phyloP scores from a whole-genome alignment of 371 early-diverging fungal genomes.

The Mucor irregularis region DNA sequence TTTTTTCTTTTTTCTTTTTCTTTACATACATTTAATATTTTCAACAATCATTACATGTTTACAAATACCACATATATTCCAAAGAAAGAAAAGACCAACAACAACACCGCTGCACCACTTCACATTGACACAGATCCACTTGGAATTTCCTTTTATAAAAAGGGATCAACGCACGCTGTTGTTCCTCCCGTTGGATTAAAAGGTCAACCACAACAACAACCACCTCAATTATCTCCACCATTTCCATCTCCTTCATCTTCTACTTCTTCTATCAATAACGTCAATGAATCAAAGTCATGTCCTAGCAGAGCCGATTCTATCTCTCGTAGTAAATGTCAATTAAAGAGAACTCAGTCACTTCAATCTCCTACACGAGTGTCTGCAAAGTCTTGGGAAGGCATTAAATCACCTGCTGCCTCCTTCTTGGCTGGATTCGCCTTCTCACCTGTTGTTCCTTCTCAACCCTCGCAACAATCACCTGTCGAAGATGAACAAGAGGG shows the following conservation, averaged over 20 bases:
- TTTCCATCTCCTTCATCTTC: conserved; percentile 26
- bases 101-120: conserved; percentile 10
- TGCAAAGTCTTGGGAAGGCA: conserved; percentile 46
- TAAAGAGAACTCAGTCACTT: conserved; percentile 13
- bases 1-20: conserved; percentile 4
- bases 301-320: conserved; percentile 7
- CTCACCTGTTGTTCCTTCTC: conserved; percentile 21
- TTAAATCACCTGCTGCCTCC: conserved; percentile 60
- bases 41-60: not conserved
- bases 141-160: conserved; percentile 24
- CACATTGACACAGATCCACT: conserved; percentile 28
- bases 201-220: not conserved
- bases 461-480: not conserved
- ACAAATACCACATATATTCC: conserved; percentile 1
- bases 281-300: conserved; percentile 6
- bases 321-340: conserved; percentile 24
- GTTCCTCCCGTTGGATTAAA: conserved; percentile 4
- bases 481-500: conserved; percentile 54
- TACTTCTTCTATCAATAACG: not conserved
- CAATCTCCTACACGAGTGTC: conserved; percentile 23
- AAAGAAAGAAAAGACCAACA: conserved; percentile 13
- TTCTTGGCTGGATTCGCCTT: conserved; percentile 56
- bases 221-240: conserved; percentile 28
- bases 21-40: not conserved
- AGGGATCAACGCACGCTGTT: conserved; percentile 2